phyloP scores from a whole-genome alignment of 1,284 basidiomycete species.

The Cryptococcus maquisensis region DNA sequence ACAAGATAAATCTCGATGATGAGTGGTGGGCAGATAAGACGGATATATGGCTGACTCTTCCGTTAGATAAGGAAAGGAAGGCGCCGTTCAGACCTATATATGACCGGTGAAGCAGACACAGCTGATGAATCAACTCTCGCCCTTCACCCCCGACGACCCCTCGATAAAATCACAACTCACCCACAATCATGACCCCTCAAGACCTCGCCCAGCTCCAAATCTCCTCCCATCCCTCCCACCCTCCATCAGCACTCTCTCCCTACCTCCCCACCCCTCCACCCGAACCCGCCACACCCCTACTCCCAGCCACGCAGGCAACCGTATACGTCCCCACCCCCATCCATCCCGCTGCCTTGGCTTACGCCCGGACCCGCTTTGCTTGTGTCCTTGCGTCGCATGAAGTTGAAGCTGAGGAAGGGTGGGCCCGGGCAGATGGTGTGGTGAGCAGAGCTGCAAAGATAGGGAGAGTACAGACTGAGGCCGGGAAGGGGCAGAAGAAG shows the following conservation, averaged over 20 bases:
- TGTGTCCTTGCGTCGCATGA: conserved; percentile 8
- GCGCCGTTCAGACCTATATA: too few species aligned
- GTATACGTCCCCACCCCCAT: conserved; percentile 26
- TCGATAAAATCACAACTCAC: too few species aligned
- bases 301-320: conserved; percentile 20
- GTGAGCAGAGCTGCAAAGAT: conserved; percentile 28
- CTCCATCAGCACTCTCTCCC: background rate
- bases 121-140: too few species aligned
- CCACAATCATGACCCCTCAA: too few species aligned
- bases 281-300: conserved; percentile 1
- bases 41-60: too few species aligned
- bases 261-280: conserved; percentile 16
- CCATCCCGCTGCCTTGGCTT: conserved; percentile 22
- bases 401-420: background rate
- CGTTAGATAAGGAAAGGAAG: too few species aligned
- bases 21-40: too few species aligned
- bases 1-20: too few species aligned
- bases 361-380: conserved; percentile 29
- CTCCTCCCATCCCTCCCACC: background rate
- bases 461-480: background rate
- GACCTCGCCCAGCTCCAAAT: background rate
- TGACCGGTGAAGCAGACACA: too few species aligned
- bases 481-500: conserved; percentile 33
- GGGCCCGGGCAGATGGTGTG: conserved; percentile 19
- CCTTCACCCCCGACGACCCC: too few species aligned